Base-by-base conservation (phyloP, 345 rosid species). In the Melaleuca quinquenervia region DNA sequence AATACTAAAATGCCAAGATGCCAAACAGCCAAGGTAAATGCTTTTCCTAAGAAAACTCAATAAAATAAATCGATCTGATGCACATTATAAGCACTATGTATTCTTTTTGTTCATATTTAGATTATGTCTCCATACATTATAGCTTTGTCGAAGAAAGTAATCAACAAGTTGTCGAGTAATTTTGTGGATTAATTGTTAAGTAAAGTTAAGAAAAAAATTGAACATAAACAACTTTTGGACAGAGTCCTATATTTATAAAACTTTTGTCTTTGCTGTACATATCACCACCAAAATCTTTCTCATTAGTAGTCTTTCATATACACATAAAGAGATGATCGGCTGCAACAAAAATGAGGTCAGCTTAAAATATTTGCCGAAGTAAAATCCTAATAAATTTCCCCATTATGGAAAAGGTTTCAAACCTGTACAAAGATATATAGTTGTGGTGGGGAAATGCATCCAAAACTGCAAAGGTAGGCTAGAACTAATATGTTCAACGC, bases 401-500 rank as follows among this genome's bases (percentile, higher is more conserved):
- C 0, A 36, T 60, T 54, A 54, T 1, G 41, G 27, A 62, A 3
- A 3, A 27, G 44, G 36, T 27, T 16, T 62, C 74, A 29, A 62
- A 60, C 36, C 18, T n/a, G 0, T 16, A 14, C 36, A 3, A 27
- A 60, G 20, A 27, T 55, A 22, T 55, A 55, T 11, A 55, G 13
- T 24, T 22, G 60, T 27, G 24, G 60, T 55, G 14, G 0, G 60
- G 60, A 55, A 55, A 55, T 24, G 9, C 6, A 27, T 62, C 20
- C 36, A 27, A 1, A 7, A 41, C 75, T 29, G 11, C 75, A 0
- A 27, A 62, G 22, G 27, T 6, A 0, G 1, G 44, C 44, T 1
- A 27, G 44, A 62, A 62, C 1, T 14, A 6, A 29, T 15, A 7
- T 0, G 75, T 62, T 15, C 20, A 27, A 7, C 0, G 44, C 75